Evolutionary conservation across 208 protist genomes (phyloP).

Genomic region (Crithidia brevicula): DNA sequence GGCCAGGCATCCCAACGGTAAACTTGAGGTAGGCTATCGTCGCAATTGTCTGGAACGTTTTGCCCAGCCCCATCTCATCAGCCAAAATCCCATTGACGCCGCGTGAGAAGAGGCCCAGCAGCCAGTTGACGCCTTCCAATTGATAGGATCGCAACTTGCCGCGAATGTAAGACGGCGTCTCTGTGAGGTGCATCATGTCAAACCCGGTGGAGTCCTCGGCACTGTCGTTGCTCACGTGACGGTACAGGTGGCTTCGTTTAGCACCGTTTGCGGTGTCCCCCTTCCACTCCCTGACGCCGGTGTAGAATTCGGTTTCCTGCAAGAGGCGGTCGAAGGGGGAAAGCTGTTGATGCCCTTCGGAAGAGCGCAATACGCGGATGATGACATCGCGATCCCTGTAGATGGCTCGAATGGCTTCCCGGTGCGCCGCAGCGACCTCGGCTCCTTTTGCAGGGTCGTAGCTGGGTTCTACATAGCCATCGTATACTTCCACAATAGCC

Average conservation of each 20-base stretch:
- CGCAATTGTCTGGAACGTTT: constrained; percentile 97
- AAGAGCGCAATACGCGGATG: constrained; percentile 66
- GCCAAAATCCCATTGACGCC: constrained; percentile 99
- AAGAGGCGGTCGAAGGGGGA: constrained; percentile 80
- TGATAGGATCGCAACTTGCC: constrained; percentile 97
- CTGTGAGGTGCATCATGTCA: constrained; percentile 74
- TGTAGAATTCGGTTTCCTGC: constrained; percentile 88
- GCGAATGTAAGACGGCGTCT: constrained; percentile 89
- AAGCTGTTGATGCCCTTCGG: constrained; percentile 58
- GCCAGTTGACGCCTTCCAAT: constrained; percentile 98
- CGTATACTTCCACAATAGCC: constrained; percentile 56
- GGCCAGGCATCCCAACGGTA: constrained; percentile 88
- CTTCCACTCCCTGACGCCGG: constrained; percentile 78
- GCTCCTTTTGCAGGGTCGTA: constrained; percentile 56
- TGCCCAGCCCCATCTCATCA: constrained; percentile 99
- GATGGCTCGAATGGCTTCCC: constrained; percentile 44
- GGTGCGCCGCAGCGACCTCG: constrained; percentile 43
- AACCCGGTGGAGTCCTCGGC: constrained; percentile 56
- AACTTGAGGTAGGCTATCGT: constrained; percentile 96
- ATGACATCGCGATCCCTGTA: constrained; percentile 66
- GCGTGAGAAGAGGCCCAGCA: constrained; percentile 95
- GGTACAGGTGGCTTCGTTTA: constrained; percentile 31
- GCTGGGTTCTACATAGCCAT: constrained; percentile 69
- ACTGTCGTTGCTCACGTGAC: constrained; percentile 26
- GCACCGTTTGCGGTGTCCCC: constrained; percentile 19